Percentiles rank a stretch among this genome's conserved stretches.
Evolutionary conservation across 176 grass and related monocot species (phyloP).

Genomic region (Eleusine coracana): DNA sequence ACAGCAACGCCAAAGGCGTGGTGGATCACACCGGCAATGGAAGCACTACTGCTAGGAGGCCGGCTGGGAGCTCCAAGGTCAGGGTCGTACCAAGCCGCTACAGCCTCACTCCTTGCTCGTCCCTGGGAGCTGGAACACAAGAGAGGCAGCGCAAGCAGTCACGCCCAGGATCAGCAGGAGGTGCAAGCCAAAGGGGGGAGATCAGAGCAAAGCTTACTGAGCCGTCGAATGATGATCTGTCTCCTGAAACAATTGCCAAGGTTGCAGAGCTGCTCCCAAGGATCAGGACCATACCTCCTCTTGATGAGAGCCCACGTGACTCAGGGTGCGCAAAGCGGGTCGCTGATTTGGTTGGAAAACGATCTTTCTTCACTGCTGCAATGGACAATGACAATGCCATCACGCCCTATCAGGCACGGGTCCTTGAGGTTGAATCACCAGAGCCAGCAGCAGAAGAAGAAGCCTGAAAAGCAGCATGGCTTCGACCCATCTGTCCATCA

Average conservation of each 20-base stretch:
- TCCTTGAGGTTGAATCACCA: constrained; percentile 40
- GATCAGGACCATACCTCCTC: constrained; percentile 63
- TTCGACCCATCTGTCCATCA: constrained; percentile 16
- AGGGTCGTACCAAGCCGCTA: constrained; percentile 86
- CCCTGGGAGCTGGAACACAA: constrained; percentile 25
- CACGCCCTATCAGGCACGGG: constrained; percentile 44
- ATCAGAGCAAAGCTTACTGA: constrained; percentile 24
- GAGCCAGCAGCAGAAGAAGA: constrained; percentile 16
- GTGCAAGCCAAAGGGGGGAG: constrained; percentile 3
- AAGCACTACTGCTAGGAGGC: constrained; percentile 44
- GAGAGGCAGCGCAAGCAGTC: constrained; percentile 57
- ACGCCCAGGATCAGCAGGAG: background rate
- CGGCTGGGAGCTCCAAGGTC: constrained; percentile 55
- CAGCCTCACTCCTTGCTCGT: constrained; percentile 52
- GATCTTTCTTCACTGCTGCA: constrained; percentile 54
- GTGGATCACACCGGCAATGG: constrained; percentile 13
- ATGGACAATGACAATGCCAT: constrained; percentile 17
- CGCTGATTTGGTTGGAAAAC: constrained; percentile 59
- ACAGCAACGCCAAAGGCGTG: constrained; percentile 25
- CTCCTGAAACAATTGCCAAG: constrained; percentile 66
- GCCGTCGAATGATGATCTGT: background rate
- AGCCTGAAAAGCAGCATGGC: background rate
- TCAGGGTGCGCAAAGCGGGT: constrained; percentile 81
- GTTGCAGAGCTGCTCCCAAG: constrained; percentile 66
- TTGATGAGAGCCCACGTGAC: constrained; percentile 64